Base-by-base conservation (phyloP, 352 stramenopile genomes). In the Globisporangium rhizosaccharum region DNA sequence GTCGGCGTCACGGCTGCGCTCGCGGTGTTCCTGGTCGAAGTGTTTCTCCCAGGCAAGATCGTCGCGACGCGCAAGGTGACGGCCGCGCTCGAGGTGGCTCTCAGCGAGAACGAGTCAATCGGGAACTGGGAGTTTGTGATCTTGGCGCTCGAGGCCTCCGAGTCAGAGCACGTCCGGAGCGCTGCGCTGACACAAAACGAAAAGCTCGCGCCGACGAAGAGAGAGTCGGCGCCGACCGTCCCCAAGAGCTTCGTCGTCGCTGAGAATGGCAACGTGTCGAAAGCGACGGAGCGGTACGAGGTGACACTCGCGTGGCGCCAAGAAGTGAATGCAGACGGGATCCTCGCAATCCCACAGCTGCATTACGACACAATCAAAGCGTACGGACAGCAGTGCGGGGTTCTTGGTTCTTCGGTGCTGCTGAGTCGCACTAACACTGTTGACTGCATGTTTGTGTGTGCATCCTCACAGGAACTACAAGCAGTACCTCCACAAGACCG, bases 401-500 rank as follows among this genome's bases (percentile, higher is more conserved):
- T 46, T 23, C 12, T 30, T 23, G 23, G 28, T 8, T 41, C 2
- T 48, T 49, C 30, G 23, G 3, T 46, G 14, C 20, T 59, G 2
- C 36, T 68, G 14, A 54, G 53, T 15, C 55, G 23, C 23, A 14
- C 51, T 14, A 2, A 46, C 51, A 33, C 30, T 53, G 5, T 26
- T 33, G 28, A n/a, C 23, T 41, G 56, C 26, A 20, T 54, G 39
- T 15, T 23, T 57, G 10, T 42, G 26, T 52, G 28, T 58, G 37
- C 48, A 39, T 20, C 59, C 53, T 33, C n/a, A n/a, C 60, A 92
- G 82, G 44, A 71, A 84, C 53, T 92, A 92, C 73, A 82, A 79
- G 25, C 84, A 94, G 51, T 89, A 65, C 59, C 61, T 91, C 5
- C 84, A 92, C 71, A 94, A 94, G 63, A 72, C 73, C 10, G 82